Base-by-base conservation (phyloP, 2,329 filamentous ascomycete genomes). In the Trichoderma afroharzianum region DNA sequence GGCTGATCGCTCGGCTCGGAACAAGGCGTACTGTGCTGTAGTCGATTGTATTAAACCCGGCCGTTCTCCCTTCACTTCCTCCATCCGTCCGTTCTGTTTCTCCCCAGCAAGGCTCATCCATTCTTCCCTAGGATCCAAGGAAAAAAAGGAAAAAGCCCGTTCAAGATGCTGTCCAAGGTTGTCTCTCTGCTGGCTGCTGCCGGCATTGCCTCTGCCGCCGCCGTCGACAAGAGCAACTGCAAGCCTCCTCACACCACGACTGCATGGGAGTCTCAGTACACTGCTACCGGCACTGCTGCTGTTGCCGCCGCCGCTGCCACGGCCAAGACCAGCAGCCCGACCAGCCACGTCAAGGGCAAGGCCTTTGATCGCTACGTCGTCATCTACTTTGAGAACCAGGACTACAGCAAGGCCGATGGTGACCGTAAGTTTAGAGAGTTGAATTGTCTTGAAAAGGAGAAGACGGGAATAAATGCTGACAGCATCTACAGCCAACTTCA, bases 361-460 rank as follows among this genome's bases (percentile, higher is more conserved):
- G 89, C 86, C 0, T 95, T 95, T 78, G 87, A 94, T 78, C 89
- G 92, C 18, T 88, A 93, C 73, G 89, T 89, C 70, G 87, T 90
- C 71, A 89, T 95, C 80, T 95, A 91, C 90, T 85, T 94, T 62
- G 93, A 95, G 83, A 95, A 95, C 79, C 92, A 90, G 63, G 86
- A 90, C 80, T 94, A 88, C 74, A 85, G 88, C 67, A 87, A 90
- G 76, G 89, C 92, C 2, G 83, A 83, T 47, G 87, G 85, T 18
- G 91, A 94, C 79, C 85, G 87, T 88, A 77, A 77, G 86, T 57
- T 55, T 33, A 24, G 7, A 33, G 12, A 1, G 1, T 3, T n/a
- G n/a, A n/a, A n/a, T 36, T 18, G n/a, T 14, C 32, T n/a, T 21
- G 18, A 11, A 24, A 15, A 9, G 12, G 15, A 36, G 30, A 43